phyloP scores from a whole-genome alignment of 148 eudicot genomes.

The Tetragonia tetragonoides region DNA sequence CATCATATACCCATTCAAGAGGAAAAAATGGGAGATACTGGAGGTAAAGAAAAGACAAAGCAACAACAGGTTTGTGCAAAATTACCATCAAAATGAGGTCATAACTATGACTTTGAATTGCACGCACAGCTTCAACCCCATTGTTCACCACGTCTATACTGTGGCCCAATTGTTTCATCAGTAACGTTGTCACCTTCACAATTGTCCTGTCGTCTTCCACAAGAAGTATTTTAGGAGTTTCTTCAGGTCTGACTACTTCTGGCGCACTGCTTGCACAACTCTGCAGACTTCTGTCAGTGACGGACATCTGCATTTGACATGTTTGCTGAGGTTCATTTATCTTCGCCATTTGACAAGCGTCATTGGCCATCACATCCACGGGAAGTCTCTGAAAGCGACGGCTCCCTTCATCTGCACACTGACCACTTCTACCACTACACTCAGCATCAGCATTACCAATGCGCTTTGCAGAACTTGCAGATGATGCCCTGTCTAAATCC shows the following conservation, averaged over 20 bases:
- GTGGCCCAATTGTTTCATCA: conserved; percentile 87
- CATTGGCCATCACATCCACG: background rate
- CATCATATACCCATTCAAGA: conserved; percentile 26
- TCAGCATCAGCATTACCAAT: conserved; percentile 22
- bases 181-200: conserved; percentile 74
- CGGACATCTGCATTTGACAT: conserved; percentile 24
- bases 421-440: conserved; percentile 15
- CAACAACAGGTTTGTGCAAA: conserved; percentile 33
- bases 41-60: conserved; percentile 13
- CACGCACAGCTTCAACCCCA: conserved; percentile 88
- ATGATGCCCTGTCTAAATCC: conserved; percentile 33
- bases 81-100: conserved; percentile 89
- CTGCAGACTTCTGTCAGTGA: conserved; percentile 35
- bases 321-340: conserved; percentile 30
- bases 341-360: conserved; percentile 16
- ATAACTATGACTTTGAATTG: conserved; percentile 57
- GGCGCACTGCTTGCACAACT: conserved; percentile 44
- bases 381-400: conserved; percentile 24
- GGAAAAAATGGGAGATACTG: background rate
- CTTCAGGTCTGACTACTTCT: conserved; percentile 30
- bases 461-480: conserved; percentile 30
- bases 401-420: conserved; percentile 20
- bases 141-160: conserved; percentile 70
- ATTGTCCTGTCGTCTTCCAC: conserved; percentile 88
- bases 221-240: conserved; percentile 67